Base-by-base conservation (phyloP, 2,329 filamentous ascomycete species). In the Cryphonectria parasitica region DNA sequence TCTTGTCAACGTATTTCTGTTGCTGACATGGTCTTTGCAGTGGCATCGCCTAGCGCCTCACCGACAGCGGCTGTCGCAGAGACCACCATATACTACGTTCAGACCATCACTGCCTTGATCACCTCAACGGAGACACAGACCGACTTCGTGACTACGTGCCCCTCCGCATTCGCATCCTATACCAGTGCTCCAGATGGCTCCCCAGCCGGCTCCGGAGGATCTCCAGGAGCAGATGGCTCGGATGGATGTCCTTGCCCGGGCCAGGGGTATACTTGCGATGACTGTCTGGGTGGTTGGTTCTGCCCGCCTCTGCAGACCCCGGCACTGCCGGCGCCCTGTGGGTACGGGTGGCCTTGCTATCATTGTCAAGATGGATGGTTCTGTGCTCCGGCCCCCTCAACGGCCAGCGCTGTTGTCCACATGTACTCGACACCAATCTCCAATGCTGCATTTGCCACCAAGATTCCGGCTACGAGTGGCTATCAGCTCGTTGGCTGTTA, bases 281-380 rank as follows among this genome's bases (percentile, higher is more conserved):
- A 63, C 22, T 73, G 72, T n/a, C 43, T 72, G 13, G 67, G 66
- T 41, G 72, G 72, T 19, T 73, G 72, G 72, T 73, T 73, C 31
- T 73, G 72, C 45, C 72, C 72, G 52, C 72, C 72, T 31, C 25
- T 65, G 10, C 67, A 72, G 56, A 73, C 72, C 36, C 69, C 72
- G 43, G 72, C 72, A 3, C 64, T 65, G 43, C 72, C 66, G 17
- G 70, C 68, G 15, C 72, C 72, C 34, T 73, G 72, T 31, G 72
- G 72, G 6, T 67, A 66, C 31, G 72, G 72, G 3, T 73, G 72
- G 72, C 72, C 72, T 17, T 73, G 72, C 39, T 72, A 68, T 39
- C 70, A 73, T 19, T 73, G 72, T 62, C 61, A 62, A 25, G 60
- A 65, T 39, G 72, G 72, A 11, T 73, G 67, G 70, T 73, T 73